Base-by-base conservation (phyloP, 805 yeast species). In the Sugiyamaella qingdaonensis region DNA sequence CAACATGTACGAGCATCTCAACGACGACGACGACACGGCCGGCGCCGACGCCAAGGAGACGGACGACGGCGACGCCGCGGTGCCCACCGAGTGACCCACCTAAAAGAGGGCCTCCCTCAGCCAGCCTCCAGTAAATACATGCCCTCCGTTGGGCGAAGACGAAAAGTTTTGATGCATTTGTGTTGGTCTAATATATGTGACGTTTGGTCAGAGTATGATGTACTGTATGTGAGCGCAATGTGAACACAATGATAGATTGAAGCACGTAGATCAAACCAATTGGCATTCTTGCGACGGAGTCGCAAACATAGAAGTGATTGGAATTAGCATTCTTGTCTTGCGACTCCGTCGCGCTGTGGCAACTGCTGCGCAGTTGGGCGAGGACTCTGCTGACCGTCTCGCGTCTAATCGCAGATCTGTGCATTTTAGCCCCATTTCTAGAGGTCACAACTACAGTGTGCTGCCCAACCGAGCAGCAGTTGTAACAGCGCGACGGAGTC, bases 1-100 rank as follows among this genome's bases (percentile, higher is more conserved):
- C 39, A 62, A 62, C 57, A 58, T 61, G 33, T 62, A 57, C 54
- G 65, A 61, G 57, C 64, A 60, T 51, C 52, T 62, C 52, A 60
- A 56, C 53, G 61, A 50, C 33, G 63, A 58, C 27, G 61, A 58
- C 10, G 63, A 60, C 34, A 21, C 52, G 2, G 35, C 14, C 7
- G 33, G 19, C 9, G 18, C 50, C 2, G 55, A 52, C 33, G 49
- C 49, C n/a, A 34, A 46, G 14, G 50, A 32, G n/a, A 39, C n/a
- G 9, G 48, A 39, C 10, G 41, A 18, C 13, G 24, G 5, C 13
- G 51, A 19, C 11, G 19, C 46, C 29, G 39, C 46, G 27, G 46
- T 10, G 14, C 16, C 52, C 13, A 34, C 19, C 16, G 48, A 45
- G 24, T 45, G 37, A 45, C 7, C 7, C 44, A n/a, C 13, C 13